Evolutionary conservation across 2,329 filamentous ascomycete genomes (phyloP), one percentile per base, ranked within the genome.

Genomic region (Cytospora mali): DNA sequence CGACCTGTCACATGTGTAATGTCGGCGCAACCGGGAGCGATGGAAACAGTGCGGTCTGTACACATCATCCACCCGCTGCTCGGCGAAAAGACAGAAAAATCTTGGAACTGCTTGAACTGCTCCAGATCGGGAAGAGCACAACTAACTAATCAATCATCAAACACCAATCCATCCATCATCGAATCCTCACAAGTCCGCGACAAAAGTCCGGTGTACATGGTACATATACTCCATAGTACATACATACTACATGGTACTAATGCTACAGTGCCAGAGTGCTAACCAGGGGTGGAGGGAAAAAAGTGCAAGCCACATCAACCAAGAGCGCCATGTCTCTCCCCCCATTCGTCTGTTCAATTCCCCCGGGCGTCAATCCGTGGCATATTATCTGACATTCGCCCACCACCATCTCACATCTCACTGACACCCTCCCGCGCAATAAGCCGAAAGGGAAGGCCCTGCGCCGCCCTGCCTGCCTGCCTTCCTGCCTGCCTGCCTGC

Each of bases 311-410:
- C 48, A 6, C 51, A 21, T 42, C 16, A 4, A 54, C 29, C 7
- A 46, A 50, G 21, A 28, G 31, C 42, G 18, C 18, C 60, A 39
- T 25, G 53, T 33, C 10, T 25, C 31, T 57, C 29, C 46, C 55
- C 60, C 21, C 48, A 58, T 58, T 53, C 61, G 61, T 54, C 55
- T 62, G 25, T 9, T 60, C 55, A 49, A 49, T 33, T 25, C 58
- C 33, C 49, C 61, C 54, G 61, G 55, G 61, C 61, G 54, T 58
- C 51, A 58, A 53, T 16, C 55, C 31, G 49, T 62, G 61, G 39
- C 33, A 58, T 42, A 42, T 21, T 51, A 59, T 60, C 55, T 59
- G 55, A 62, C 61, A 62, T 39, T 27, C 53, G 57, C 49, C 50
- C 57, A 31, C 16, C 50, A 52, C 50, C 29, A 28, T 21, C 28